Percentiles rank a stretch among this genome's conserved stretches.
Evolutionary conservation across 345 rosid genomes (phyloP).

Genomic region (Lagerstroemia speciosa): DNA sequence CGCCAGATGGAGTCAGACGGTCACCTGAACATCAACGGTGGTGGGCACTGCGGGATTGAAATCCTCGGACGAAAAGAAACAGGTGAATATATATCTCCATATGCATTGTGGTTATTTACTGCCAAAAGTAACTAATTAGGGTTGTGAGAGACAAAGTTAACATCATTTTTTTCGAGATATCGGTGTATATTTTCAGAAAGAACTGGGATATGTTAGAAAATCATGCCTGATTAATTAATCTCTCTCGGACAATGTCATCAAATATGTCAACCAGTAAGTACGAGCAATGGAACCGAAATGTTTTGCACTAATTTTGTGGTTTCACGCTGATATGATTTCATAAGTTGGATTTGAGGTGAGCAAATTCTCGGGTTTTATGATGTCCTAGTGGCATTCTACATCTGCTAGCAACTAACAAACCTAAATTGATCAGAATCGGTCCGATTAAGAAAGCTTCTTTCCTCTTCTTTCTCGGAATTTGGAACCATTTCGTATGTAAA

Average conservation of each 20-base stretch:
- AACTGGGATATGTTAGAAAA: background rate
- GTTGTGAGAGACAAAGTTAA: too few relatives aligned
- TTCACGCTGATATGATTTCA: background rate
- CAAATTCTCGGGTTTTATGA: background rate
- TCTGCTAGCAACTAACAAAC: background rate
- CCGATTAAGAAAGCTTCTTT: background rate
- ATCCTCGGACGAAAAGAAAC: constrained; percentile 46
- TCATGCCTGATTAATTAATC: background rate
- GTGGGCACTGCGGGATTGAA: constrained; percentile 16
- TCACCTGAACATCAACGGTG: constrained; percentile 10
- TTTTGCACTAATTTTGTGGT: background rate
- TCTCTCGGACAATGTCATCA: background rate
- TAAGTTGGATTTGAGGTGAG: background rate
- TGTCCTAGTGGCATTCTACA: background rate
- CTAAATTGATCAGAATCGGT: background rate
- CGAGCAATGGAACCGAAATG: background rate
- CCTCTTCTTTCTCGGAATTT: background rate
- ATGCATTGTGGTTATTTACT: too few relatives aligned
- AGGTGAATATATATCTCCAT: constrained; percentile 23
- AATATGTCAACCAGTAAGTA: too few relatives aligned
- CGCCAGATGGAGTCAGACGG: constrained; percentile 62
- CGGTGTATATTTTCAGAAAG: background rate
- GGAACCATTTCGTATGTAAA: background rate
- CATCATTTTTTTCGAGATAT: background rate
- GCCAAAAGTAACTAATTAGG: too few relatives aligned